Evolutionary conservation across 148 eudicot genomes (phyloP).

Genomic region (Vaccinium corymbosum): DNA sequence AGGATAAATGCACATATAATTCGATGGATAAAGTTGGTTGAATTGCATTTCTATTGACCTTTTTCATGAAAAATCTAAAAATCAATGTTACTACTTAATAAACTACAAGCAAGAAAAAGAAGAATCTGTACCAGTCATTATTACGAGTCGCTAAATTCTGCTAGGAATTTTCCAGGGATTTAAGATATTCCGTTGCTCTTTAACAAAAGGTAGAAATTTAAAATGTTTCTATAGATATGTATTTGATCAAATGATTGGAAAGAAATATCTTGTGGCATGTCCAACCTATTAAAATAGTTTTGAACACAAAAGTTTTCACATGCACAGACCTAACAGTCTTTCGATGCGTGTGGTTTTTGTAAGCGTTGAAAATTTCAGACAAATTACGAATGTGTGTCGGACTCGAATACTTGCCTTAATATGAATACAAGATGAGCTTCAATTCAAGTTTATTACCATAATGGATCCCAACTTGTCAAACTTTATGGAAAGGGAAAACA

Average conservation of each 20-base stretch:
- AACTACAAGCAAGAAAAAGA: too few relatives aligned
- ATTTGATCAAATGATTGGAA: neutral
- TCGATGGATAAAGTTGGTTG: neutral
- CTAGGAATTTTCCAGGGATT: neutral
- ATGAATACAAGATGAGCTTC: too few relatives aligned
- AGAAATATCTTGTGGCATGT: neutral
- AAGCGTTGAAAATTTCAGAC: neutral
- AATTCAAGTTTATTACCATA: neutral
- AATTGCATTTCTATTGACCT: neutral
- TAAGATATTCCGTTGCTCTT: neutral
- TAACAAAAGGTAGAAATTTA: neutral
- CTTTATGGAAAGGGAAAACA: neutral
- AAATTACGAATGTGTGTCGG: neutral
- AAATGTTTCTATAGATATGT: neutral
- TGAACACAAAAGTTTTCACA: neutral
- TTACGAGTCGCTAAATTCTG: too few relatives aligned
- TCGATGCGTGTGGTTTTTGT: neutral
- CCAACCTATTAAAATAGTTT: neutral
- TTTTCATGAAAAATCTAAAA: too few relatives aligned
- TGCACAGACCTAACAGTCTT: neutral
- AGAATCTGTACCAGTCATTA: too few relatives aligned
- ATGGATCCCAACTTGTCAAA: neutral
- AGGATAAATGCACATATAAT: neutral
- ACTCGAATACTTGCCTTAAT: neutral
- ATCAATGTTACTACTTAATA: too few relatives aligned